Base-by-base conservation (phyloP, 2,329 filamentous ascomycete genomes). In the Cordyceps fumosorosea region DNA sequence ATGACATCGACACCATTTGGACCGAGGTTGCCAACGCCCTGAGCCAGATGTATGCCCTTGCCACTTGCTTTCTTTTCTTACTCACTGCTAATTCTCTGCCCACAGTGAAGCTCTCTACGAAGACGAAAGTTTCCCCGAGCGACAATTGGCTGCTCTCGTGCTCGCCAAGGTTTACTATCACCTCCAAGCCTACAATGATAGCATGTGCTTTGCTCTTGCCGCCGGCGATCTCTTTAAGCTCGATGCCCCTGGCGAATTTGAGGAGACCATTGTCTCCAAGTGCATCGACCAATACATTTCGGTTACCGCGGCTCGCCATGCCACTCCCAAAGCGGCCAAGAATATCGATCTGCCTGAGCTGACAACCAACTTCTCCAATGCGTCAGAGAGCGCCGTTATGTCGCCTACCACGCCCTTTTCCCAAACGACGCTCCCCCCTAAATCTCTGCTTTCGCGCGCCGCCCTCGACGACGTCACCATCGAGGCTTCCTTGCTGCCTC, bases 91-190 rank as follows among this genome's bases (percentile, higher is more conserved):
- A 64, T 65, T 68, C 62, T 64, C 60, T 58, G 26, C 56, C 52
- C 63, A 64, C 73, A 98, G 93, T 79, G 95, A 99, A 84, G 91
- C 91, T 61, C 86, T 99, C 56, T 99, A 96, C 77, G 95, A 99
- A 83, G 93, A 99, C 78, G 91, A 96, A 71, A 84, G 85, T 64
- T 99, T 99, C 72, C 90, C 93, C 55, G 90, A 99, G 76, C 91
- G 93, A 71, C 90, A 95, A 75, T 88, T 99, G 62, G 95, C 95
- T 61, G 95, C 95, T 60, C 84, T 99, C 56, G 92, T 99, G 60
- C 89, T 96, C 50, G 90, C 95, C 69, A 99, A 99, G 83, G 92
- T 98, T 68, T 99, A 98, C 80, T 99, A 98, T 74, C 95, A 99
- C 74, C 87, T 99, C 59, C 92, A 97, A 78, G 95, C 95, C 75